Percentiles rank a stretch among this genome's conserved stretches.
phyloP scores from a whole-genome alignment of 2,329 filamentous ascomycete species.

The Pseudogymnoascus sp. region DNA sequence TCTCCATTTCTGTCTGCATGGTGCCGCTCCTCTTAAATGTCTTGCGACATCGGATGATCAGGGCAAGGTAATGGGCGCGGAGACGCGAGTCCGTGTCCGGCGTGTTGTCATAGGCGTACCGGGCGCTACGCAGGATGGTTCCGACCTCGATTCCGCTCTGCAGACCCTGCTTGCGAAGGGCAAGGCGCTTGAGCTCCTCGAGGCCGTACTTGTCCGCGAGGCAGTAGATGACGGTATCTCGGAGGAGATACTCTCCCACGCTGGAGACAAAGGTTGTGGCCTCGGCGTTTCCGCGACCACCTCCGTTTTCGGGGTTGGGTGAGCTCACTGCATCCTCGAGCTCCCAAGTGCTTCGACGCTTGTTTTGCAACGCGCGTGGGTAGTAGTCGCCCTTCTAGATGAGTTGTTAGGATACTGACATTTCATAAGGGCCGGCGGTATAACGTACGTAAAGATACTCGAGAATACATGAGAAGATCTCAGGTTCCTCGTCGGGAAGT shows the following conservation, averaged over 20 bases:
- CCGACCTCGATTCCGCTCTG: constrained; percentile 88
- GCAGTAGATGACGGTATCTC: constrained; percentile 93
- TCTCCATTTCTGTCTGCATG: constrained; percentile 98
- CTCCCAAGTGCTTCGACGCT: constrained; percentile 79
- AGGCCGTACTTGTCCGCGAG: constrained; percentile 84
- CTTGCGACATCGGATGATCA: constrained; percentile 95
- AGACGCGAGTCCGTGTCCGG: constrained; percentile 87
- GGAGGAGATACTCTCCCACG: constrained; percentile 69
- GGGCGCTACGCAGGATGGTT: constrained; percentile 84
- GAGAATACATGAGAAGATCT: constrained; percentile 87
- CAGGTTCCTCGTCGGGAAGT: constrained; percentile 72
- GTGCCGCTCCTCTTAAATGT: constrained; percentile 98
- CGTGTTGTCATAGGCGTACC: constrained; percentile 93
- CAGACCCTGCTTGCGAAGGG: constrained; percentile 89
- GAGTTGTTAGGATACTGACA: neutral
- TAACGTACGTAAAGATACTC: constrained; percentile 72
- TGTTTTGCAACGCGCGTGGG: constrained; percentile 80
- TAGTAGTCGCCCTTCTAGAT: constrained; percentile 77
- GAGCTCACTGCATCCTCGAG: constrained; percentile 66
- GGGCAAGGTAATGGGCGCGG: constrained; percentile 92
- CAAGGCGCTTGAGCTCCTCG: constrained; percentile 84
- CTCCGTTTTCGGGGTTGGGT: constrained; percentile 45
- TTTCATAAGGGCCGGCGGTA: neutral
- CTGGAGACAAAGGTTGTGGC: constrained; percentile 72
- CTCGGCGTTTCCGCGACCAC: constrained; percentile 55